These are phyloP conservation scores for Bathelium albidoporum DNA, from an alignment of 495 filamentous ascomycete genomes.

Conservation along the genomic window DNA sequence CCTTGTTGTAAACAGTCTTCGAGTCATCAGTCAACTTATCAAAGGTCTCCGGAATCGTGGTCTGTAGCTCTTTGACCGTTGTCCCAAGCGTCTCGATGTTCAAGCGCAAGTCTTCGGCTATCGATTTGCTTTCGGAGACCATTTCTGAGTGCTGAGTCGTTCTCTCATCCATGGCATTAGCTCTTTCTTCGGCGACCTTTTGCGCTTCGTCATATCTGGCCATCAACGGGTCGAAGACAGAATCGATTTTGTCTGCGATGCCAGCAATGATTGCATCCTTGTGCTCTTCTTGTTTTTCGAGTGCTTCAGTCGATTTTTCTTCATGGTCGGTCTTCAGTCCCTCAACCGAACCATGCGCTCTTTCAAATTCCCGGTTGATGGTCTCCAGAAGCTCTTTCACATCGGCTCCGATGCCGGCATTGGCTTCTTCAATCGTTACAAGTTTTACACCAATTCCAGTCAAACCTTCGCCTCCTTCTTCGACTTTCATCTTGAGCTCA, in stretches of 20 bases:
- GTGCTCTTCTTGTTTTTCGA: conserved; percentile 59
- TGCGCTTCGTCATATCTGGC: conserved; percentile 77
- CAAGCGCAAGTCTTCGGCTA: conserved; percentile 74
- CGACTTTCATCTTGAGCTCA: conserved; percentile 53
- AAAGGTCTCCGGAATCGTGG: conserved; percentile 57
- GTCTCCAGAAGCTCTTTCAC: conserved; percentile 72
- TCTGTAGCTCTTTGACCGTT: conserved; percentile 36
- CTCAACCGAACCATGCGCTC: conserved; percentile 56
- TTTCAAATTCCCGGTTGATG: conserved; percentile 72
- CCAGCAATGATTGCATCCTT: conserved; percentile 47
- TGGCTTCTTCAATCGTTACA: conserved; percentile 31
- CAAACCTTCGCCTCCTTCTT: conserved; percentile 46
- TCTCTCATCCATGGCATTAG: conserved; percentile 54
- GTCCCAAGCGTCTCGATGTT: conserved; percentile 75
- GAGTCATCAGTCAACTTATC: conserved; percentile 78
- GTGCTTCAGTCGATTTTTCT: conserved; percentile 58
- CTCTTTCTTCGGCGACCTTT: conserved; percentile 54
- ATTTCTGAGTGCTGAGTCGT: conserved; percentile 57
- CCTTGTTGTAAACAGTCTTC: conserved; percentile 66
- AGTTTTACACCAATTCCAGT: conserved; percentile 43
- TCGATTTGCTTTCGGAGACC: conserved; percentile 57
- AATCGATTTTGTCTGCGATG: conserved; percentile 59
- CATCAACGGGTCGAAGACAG: conserved; percentile 65
- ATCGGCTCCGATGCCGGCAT: conserved; percentile 48
- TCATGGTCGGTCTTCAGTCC: conserved; percentile 63